These are phyloP conservation scores for Diaporthe australafricana DNA, from an alignment of 2,329 filamentous ascomycete species.

Conservation along the genomic window DNA sequence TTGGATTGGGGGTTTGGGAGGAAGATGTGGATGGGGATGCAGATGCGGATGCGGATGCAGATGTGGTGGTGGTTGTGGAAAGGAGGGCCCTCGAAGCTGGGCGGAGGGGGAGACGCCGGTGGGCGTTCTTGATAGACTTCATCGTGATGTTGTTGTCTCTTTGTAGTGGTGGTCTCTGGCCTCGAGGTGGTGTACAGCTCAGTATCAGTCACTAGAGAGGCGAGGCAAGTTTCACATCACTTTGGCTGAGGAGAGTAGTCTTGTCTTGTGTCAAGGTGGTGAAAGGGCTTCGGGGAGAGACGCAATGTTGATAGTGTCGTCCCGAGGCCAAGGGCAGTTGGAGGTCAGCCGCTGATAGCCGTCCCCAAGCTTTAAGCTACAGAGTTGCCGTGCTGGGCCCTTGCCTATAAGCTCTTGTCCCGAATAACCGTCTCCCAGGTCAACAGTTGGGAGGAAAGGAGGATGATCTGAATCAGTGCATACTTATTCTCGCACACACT, in stretches of 20 bases:
- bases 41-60: conserved; percentile 47
- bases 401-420: neutral
- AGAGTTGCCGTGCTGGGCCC: neutral
- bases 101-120: conserved; percentile 56
- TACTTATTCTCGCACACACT: neutral
- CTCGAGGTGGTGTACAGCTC: neutral
- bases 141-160: conserved; percentile 56
- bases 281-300: neutral
- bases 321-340: neutral
- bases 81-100: conserved; percentile 32
- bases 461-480: neutral
- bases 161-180: neutral
- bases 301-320: conserved; percentile 1
- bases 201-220: neutral
- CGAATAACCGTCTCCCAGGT: neutral
- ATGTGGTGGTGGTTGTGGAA: conserved; percentile 49
- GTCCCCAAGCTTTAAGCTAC: conserved; percentile 28
- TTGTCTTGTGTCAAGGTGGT: neutral
- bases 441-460: neutral
- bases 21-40: conserved; percentile 50
- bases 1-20: conserved; percentile 45
- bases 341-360: conserved; percentile 37
- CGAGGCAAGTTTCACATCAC: neutral
- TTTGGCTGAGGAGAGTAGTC: neutral
- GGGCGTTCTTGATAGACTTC: conserved; percentile 66